phyloP scores from a whole-genome alignment of 2,329 filamentous ascomycete species.

The Metarhizium brunneum region DNA sequence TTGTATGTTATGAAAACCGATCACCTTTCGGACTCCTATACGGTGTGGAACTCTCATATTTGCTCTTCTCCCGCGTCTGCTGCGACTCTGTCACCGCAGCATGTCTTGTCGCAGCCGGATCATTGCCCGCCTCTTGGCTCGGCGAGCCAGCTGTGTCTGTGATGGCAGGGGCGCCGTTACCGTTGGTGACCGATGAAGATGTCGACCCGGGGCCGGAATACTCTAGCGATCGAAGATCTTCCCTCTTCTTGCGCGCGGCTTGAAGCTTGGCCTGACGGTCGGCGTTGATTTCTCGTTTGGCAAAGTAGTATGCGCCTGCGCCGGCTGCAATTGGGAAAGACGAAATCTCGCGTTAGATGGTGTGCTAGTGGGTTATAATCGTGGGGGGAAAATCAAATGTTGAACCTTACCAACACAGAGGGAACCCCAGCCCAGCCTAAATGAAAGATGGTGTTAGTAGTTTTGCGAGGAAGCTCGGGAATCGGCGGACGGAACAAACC shows the following conservation, averaged over 20 bases:
- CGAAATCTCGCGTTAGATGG: neutral
- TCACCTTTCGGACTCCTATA: slow-evolving; percentile 78
- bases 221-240: slow-evolving; percentile 46
- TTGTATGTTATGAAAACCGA: slow-evolving; percentile 54
- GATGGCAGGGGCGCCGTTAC: slow-evolving; percentile 40
- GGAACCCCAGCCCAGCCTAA: slow-evolving; percentile 87
- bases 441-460: slow-evolving; percentile 7
- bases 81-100: slow-evolving; percentile 63
- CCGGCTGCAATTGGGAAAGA: slow-evolving; percentile 48
- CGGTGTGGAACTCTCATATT: slow-evolving; percentile 74
- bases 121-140: slow-evolving; percentile 61
- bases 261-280: slow-evolving; percentile 68
- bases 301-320: slow-evolving; percentile 89
- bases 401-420: slow-evolving; percentile 64
- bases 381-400: slow-evolving; percentile 2
- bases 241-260: slow-evolving; percentile 56
- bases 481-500: slow-evolving; percentile 32
- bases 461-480: neutral
- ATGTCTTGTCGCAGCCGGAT: slow-evolving; percentile 81
- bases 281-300: slow-evolving; percentile 88
- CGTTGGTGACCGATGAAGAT: slow-evolving; percentile 27
- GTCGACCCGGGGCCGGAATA: slow-evolving; percentile 29
- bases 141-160: slow-evolving; percentile 53
- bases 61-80: slow-evolving; percentile 66
- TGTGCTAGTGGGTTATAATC: neutral